phyloP scores from a whole-genome alignment of 2,329 filamentous ascomycete genomes.

The Madurella mycetomatis region DNA sequence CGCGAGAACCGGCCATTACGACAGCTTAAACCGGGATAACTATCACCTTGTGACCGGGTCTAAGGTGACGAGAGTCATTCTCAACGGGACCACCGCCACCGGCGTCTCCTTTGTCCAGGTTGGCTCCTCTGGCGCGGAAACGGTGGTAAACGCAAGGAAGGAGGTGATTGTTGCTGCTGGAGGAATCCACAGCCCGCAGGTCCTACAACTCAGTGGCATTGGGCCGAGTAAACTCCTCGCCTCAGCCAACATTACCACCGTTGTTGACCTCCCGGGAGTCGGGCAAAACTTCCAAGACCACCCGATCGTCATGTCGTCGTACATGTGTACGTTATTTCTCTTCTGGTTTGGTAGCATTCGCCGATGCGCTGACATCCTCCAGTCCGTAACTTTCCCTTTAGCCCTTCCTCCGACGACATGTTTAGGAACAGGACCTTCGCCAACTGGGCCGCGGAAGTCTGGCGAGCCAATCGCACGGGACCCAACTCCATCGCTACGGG shows the following conservation, averaged over 20 bases:
- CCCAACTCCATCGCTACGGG: conserved; percentile 29
- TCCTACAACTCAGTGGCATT: conserved; percentile 42
- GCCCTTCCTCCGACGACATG: conserved; percentile 29
- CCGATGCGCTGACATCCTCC: neutral
- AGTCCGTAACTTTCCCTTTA: conserved; percentile 25
- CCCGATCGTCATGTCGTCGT: conserved; percentile 24
- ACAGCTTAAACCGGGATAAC: conserved; percentile 16
- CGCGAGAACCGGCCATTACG: conserved; percentile 36
- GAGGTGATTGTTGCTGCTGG: conserved; percentile 42
- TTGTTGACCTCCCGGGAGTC: conserved; percentile 56
- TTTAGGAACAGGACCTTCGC: conserved; percentile 33
- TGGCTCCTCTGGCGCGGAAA: neutral
- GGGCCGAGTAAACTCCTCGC: conserved; percentile 34
- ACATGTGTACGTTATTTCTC: conserved; percentile 15
- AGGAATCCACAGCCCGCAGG: conserved; percentile 39
- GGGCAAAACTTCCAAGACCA: conserved; percentile 46
- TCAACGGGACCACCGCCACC: conserved; percentile 19
- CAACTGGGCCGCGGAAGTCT: conserved; percentile 23
- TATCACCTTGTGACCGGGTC: conserved; percentile 21
- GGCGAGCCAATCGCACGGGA: conserved; percentile 26
- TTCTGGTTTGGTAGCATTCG: neutral
- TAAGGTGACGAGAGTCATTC: conserved; percentile 18
- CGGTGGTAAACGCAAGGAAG: conserved; percentile 24
- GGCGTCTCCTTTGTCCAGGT: conserved; percentile 18
- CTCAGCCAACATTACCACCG: conserved; percentile 45